Evolutionary conservation across 106 monocot species (phyloP).

Genomic region (Chionographis japonica): DNA sequence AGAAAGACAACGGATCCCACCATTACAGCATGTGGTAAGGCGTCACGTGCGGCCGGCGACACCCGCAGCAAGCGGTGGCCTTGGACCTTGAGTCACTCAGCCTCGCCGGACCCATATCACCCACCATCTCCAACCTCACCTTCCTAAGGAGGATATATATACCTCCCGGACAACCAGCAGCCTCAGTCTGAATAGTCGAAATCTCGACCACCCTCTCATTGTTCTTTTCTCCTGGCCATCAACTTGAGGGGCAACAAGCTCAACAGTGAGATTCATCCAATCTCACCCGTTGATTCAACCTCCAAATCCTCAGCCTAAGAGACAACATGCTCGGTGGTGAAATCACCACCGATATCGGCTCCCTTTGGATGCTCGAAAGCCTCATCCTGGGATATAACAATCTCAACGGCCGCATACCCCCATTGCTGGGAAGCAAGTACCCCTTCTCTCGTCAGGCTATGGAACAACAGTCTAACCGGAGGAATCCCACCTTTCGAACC

Average conservation of each 20-base stretch:
- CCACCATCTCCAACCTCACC: slow-evolving; percentile 30
- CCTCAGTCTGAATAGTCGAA: slow-evolving; percentile 14
- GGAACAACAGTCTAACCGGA: not conserved
- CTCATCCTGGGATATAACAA: not conserved
- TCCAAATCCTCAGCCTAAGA: not conserved
- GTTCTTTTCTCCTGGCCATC: slow-evolving; percentile 3
- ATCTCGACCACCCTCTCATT: slow-evolving; percentile 6
- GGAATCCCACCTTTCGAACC: not conserved
- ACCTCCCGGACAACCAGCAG: slow-evolving; percentile 27
- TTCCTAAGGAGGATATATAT: slow-evolving; percentile 21
- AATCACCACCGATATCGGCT: not conserved
- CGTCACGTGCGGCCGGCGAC: slow-evolving; percentile 17
- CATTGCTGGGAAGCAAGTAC: not conserved
- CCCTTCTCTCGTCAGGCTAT: not conserved
- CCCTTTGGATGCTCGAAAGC: not conserved
- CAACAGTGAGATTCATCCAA: slow-evolving; percentile 2
- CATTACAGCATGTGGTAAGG: slow-evolving; percentile 34
- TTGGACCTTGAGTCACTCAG: slow-evolving; percentile 21
- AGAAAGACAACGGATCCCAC: slow-evolving; percentile 19
- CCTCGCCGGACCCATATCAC: slow-evolving; percentile 39
- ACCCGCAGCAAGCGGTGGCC: slow-evolving; percentile 8
- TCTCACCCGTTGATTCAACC: not conserved
- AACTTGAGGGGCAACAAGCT: slow-evolving; percentile 16
- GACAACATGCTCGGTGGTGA: slow-evolving; percentile 10
- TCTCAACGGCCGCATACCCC: not conserved